Conservation (phyloP, 495 filamentous ascomycete genomes). For the Penicillium turbatum region DNA sequence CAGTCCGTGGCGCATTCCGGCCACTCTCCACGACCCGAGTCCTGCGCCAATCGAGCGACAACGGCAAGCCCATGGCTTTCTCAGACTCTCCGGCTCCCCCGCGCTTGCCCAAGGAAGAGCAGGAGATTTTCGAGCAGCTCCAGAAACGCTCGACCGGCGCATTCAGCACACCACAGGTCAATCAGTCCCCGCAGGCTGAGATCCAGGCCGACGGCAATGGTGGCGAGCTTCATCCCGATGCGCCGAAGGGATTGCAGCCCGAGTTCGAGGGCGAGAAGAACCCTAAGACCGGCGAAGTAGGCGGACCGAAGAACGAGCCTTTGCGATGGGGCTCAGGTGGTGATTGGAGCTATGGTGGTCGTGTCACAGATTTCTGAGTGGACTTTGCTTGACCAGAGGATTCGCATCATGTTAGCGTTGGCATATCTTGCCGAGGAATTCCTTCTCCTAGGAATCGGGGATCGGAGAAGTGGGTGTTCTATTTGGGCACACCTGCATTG, state of each 20-base stretch:
- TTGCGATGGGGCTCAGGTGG: constrained; percentile 74
- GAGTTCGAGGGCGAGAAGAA: constrained; percentile 94
- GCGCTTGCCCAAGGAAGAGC: constrained; percentile 78
- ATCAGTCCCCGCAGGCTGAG: constrained; percentile 27
- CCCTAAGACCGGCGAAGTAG: constrained; percentile 93
- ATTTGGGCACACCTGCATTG: neutral
- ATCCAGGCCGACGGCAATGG: constrained; percentile 50
- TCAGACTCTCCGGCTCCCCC: constrained; percentile 65
- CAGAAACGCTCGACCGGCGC: constrained; percentile 68
- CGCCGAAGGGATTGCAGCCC: constrained; percentile 67
- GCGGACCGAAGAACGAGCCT: constrained; percentile 97
- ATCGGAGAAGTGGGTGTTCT: neutral
- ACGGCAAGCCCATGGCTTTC: constrained; percentile 38
- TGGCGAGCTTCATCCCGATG: constrained; percentile 65
- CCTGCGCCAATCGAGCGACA: constrained; percentile 24
- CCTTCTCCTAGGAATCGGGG: neutral
- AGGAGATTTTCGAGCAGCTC: constrained; percentile 88
- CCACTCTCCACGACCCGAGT: constrained; percentile 32
- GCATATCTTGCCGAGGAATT: constrained; percentile 3
- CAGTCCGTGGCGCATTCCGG: constrained; percentile 23
- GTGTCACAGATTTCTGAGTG: constrained; percentile 85
- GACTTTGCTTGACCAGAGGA: neutral
- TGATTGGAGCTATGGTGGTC: constrained; percentile 95
- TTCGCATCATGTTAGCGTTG: constrained; percentile 25
- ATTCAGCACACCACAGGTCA: constrained; percentile 59